Conservation (phyloP, 805 yeast genomes). For the Cyberlindnera maritima region DNA sequence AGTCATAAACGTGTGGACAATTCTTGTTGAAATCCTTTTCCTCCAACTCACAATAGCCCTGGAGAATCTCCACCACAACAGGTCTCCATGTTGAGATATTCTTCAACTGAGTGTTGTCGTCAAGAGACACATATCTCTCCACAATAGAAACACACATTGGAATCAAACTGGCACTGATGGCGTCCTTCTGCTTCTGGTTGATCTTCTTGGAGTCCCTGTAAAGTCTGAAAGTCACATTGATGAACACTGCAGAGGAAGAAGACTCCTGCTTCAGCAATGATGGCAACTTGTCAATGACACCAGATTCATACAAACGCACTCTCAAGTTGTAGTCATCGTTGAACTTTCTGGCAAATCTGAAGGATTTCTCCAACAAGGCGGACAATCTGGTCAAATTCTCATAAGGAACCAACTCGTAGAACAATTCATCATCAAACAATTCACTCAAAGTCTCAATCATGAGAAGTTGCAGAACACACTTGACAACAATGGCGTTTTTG, state of each 20-base stretch:
- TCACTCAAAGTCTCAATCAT: constrained; percentile 87
- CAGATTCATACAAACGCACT: constrained; percentile 86
- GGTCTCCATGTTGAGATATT: constrained; percentile 88
- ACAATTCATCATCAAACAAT: constrained; percentile 64
- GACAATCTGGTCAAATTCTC: constrained; percentile 59
- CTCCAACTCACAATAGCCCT: constrained; percentile 77
- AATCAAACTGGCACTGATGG: constrained; percentile 51
- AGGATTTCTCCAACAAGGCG: constrained; percentile 60
- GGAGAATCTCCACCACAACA: constrained; percentile 82
- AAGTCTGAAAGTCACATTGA: constrained; percentile 74
- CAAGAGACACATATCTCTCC: constrained; percentile 65
- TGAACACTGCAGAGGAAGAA: constrained; percentile 81
- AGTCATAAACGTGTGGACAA: constrained; percentile 58
- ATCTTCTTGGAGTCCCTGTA: constrained; percentile 64
- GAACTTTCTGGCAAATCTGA: constrained; percentile 80
- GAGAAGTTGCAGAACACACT: constrained; percentile 85
- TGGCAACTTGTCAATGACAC: constrained; percentile 89
- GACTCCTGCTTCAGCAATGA: constrained; percentile 91
- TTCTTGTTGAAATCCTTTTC: constrained; percentile 62
- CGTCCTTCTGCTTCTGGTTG: constrained; percentile 42
- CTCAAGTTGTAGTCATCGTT: constrained; percentile 87
- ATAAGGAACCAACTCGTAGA: constrained; percentile 69
- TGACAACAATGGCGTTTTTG: constrained; percentile 79
- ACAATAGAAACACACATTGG: constrained; percentile 73
- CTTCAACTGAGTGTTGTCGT: constrained; percentile 72